These are phyloP conservation scores for Vanilla planifolia DNA, from an alignment of 106 monocot genomes.

Conservation along the genomic window DNA sequence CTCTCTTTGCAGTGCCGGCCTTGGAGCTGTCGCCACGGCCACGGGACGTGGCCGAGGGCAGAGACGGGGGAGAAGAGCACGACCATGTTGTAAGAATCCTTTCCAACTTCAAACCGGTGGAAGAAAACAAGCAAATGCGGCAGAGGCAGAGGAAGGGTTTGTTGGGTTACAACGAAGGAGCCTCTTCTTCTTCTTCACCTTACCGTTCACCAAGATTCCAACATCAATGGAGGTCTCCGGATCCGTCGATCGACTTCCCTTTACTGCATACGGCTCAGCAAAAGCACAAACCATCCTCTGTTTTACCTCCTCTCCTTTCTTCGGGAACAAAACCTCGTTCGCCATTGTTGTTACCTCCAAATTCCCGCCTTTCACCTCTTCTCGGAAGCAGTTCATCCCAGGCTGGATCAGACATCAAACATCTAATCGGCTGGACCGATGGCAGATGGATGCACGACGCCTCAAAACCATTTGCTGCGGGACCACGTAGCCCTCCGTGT, in stretches of 20 bases:
- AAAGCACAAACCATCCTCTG: neutral
- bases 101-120: constrained; percentile 7
- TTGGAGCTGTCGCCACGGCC: constrained; percentile 9
- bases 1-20: constrained; percentile 11
- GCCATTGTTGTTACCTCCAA: neutral
- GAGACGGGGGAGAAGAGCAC: constrained; percentile 10
- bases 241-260: neutral
- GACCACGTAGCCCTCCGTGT: neutral
- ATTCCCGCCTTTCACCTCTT: neutral
- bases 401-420: neutral
- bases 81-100: constrained; percentile 7
- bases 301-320: neutral
- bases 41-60: neutral
- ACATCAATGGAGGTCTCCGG: constrained; percentile 5
- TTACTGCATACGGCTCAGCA: neutral
- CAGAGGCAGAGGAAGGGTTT: neutral
- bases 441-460: neutral
- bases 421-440: neutral
- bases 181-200: neutral
- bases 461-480: neutral
- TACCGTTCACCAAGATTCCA: neutral
- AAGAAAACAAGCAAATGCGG: constrained; percentile 4
- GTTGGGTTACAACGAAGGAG: neutral
- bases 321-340: neutral
- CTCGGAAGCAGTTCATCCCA: neutral